Base-by-base conservation (phyloP, 768 basidiomycete species). In the Collybia mongolica region DNA sequence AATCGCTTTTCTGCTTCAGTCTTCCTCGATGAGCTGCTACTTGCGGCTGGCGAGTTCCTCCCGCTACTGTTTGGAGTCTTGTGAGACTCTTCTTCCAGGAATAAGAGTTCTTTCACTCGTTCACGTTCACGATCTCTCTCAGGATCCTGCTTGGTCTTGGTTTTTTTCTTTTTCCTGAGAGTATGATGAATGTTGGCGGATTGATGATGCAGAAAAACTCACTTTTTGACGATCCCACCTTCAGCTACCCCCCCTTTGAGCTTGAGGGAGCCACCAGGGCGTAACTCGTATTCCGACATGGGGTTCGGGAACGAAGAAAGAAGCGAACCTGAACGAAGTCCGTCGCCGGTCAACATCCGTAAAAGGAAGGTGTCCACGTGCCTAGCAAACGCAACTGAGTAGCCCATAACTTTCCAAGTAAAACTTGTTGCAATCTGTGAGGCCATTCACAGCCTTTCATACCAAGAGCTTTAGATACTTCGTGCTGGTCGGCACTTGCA, bases 1-100 rank as follows among this genome's bases (percentile, higher is more conserved):
- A 95, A 96, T 41, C 90, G 80, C 60, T 77, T 81, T 75, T 96
- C 90, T 0, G 93, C 93, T 22, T 92, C 89, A 0, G 92, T 94
- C 71, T 90, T 92, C 53, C 72, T 75, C 19, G 81, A 79, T 29
- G 73, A 72, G 53, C 70, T 73, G 37, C 71, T 69, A 15, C 71
- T 65, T n/a, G 76, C 60, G 14, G 80, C 79, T 48, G 90, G 84
- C 41, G 88, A 85, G 52, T 73, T 77, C 29, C 80, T 74, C 37
- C 78, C 74, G 53, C 84, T 86, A 28, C 79, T 81, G 19, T 81
- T 75, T 5, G 79, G 72, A 6, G 70, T 71, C 19, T 69, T 65
- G 45, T 73, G 71, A 2, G 67, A 68, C 43, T 75, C 79, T 32
- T 82, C 77, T 44, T 79, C 74, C 52, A 71, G 72, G 24, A 79